Conservation (phyloP, 2,329 filamentous ascomycete genomes). For the Aspergillus flavus region DNA sequence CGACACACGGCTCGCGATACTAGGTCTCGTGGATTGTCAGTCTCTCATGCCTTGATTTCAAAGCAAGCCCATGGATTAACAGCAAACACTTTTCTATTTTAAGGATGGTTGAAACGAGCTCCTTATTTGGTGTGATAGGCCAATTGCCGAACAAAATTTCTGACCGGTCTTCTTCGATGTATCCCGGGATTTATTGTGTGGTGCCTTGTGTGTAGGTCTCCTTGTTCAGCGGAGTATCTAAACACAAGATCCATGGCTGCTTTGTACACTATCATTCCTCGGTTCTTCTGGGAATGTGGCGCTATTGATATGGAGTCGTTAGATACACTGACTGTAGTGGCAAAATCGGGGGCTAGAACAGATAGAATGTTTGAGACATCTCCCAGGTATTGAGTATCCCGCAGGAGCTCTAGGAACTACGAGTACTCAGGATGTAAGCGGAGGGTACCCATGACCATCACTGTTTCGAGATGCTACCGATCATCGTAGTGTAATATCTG, state of each 20-base stretch:
- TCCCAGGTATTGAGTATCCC: not conserved
- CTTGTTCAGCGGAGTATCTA: not conserved
- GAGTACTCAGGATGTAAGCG: not conserved
- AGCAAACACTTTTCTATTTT: not conserved
- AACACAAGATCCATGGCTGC: not conserved
- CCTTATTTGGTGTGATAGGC: not conserved
- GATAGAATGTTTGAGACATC: not conserved
- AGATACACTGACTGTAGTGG: not conserved
- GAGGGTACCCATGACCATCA: not conserved
- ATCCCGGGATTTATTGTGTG: not conserved
- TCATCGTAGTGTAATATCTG: not conserved
- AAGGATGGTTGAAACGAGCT: not conserved
- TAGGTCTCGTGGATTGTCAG: not conserved
- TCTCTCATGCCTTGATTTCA: not conserved
- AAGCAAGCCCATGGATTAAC: not conserved
- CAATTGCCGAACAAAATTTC: not conserved
- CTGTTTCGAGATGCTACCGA: not conserved
- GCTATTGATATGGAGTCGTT: not conserved
- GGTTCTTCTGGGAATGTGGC: accelerated
- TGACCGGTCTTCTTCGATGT: too few relatives aligned
- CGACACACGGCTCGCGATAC: not conserved
- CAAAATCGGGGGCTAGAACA: not conserved
- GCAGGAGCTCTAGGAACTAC: not conserved
- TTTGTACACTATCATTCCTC: not conserved
- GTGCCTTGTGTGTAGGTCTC: not conserved